Evolutionary conservation across 495 filamentous ascomycete genomes (phyloP), one percentile per base, ranked within the genome.

Genomic region (Hyaloscypha bicolor): DNA sequence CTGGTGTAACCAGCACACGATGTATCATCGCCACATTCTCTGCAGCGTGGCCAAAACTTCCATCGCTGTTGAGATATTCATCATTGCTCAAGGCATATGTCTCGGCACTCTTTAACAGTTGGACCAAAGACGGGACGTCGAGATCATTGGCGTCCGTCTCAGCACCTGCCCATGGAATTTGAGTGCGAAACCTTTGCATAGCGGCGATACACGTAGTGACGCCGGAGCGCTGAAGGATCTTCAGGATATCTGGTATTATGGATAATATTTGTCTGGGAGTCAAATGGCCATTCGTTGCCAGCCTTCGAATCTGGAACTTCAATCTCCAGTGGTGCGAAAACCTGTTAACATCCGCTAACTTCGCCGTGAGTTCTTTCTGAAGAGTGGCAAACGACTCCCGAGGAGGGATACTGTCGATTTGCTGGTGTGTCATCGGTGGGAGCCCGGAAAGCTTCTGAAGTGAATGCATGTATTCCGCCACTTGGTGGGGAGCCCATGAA

Each of bases 1-100:
- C 79, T 0, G 92, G 92, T 0, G 90, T 91, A 35, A 94, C 83
- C 16, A 76, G 78, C 8, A 81, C 85, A 29, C 86, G 84, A 62
- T 88, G 84, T 35, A 93, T 79, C 55, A 79, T 76, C 8, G 71
- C 73, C 68, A 74, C 62, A 2, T 72, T 35, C 65, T 75, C 19
- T 75, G 70, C 42, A 14, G 30, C 9, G 9, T 37, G 33, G 4
- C 9, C 33, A 9, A 37, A 37, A 37, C 33, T 37, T 37, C 33
- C 33, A 9, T 37, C 33, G 33, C 33, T 37, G 33, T 37, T 37
- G 9, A 37, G 9, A 9, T 5, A 37, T 37, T 37, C 33, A 5
- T 37, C 33, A 37, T 37, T 37, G 33, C 33, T 37, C 33, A 37
- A 37, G 33, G 33, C 33, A 37, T 37, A 37, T 9, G 33, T 9